Evolutionary conservation across 768 basidiomycete species (phyloP).

Genomic region (Trametes maxima): DNA sequence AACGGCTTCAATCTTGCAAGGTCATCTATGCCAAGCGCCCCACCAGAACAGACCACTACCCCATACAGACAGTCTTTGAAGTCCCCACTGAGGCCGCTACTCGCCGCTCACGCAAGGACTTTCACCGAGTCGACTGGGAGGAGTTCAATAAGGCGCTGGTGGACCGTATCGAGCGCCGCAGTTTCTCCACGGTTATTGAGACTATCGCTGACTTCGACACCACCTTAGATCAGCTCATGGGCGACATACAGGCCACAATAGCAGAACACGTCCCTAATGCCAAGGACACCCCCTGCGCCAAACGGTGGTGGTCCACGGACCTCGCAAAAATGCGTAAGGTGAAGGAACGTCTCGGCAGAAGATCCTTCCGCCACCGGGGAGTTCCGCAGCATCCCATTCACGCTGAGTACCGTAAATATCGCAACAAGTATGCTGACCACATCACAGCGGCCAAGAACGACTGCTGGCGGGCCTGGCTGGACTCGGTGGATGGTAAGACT

Average conservation of each 20-base stretch:
- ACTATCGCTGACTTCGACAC: slow-evolving; percentile 15
- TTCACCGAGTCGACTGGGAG: slow-evolving; percentile 35
- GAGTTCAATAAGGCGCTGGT: slow-evolving; percentile 30
- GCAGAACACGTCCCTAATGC: slow-evolving; percentile 22
- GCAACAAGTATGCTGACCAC: slow-evolving; percentile 17
- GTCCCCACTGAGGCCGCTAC: slow-evolving; percentile 2
- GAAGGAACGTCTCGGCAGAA: slow-evolving; percentile 20
- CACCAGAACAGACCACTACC: slow-evolving; percentile 43
- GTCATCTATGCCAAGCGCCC: slow-evolving; percentile 22
- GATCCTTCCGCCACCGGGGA: slow-evolving; percentile 9
- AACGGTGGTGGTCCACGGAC: no score
- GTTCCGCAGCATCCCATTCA: slow-evolving; percentile 18
- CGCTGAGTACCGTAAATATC: slow-evolving; percentile 15
- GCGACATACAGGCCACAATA: slow-evolving; percentile 25
- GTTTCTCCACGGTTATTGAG: neutral
- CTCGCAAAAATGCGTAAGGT: slow-evolving; percentile 17
- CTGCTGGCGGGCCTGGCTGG: slow-evolving; percentile 32
- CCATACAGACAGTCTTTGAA: slow-evolving; percentile 37
- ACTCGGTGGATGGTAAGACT: slow-evolving; percentile 8
- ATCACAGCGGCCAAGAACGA: slow-evolving; percentile 26
- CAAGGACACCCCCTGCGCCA: slow-evolving; percentile 27
- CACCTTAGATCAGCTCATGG: slow-evolving; percentile 3
- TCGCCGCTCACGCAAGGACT: slow-evolving; percentile 27
- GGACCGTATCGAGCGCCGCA: neutral
- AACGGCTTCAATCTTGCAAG: slow-evolving; percentile 34